Conservation (phyloP, 2,329 filamentous ascomycete genomes). For the Paracamarosporium sp. region DNA sequence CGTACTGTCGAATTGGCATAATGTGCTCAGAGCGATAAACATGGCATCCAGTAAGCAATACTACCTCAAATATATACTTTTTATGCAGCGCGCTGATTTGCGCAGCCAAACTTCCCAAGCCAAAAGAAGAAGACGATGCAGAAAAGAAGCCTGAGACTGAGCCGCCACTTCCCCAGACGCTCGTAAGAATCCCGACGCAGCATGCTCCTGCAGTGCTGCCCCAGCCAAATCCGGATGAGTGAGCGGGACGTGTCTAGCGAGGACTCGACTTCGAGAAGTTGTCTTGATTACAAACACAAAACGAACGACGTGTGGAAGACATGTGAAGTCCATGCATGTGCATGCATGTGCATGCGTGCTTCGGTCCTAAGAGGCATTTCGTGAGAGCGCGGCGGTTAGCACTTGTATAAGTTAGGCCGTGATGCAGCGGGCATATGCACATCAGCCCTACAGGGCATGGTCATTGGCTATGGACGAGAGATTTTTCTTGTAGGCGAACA, state of each 20-base stretch:
- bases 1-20: conserved; percentile 89
- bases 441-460: background rate
- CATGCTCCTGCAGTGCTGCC: conserved; percentile 56
- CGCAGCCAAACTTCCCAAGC: conserved; percentile 72
- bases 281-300: background rate
- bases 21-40: conserved; percentile 81
- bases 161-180: conserved; percentile 74
- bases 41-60: conserved; percentile 77
- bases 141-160: conserved; percentile 49
- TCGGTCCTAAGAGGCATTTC: conserved; percentile 5
- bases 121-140: conserved; percentile 56
- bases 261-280: background rate
- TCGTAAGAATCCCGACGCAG: conserved; percentile 85
- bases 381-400: background rate
- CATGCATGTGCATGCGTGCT: background rate
- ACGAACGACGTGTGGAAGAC: background rate
- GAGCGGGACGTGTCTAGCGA: conserved; percentile 15
- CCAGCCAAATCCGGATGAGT: conserved; percentile 43
- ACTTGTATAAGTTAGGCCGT: conserved; percentile 1
- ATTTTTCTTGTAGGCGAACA: conserved; percentile 2
- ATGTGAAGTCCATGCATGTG: background rate
- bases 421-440: conserved; percentile 9
- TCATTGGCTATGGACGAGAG: conserved; percentile 11
- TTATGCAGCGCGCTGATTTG: conserved; percentile 16
- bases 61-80: conserved; percentile 2